Evolutionary conservation across 495 filamentous ascomycete species (phyloP).

Genomic region (Aspergillus bertholletiae): DNA sequence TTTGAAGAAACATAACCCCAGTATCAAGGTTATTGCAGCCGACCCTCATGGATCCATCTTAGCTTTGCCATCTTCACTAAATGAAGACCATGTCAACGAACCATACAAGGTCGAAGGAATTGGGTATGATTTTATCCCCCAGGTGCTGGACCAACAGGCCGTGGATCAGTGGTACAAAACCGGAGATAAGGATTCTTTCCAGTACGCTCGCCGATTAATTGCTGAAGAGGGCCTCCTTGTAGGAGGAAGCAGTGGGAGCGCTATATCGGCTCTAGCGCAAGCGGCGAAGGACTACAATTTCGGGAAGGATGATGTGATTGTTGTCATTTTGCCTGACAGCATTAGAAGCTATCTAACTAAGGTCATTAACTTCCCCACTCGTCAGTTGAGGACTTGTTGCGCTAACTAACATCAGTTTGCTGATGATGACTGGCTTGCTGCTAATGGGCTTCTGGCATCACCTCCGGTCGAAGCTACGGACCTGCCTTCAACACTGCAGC

Average conservation of each 20-base stretch:
- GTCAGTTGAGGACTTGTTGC: background rate
- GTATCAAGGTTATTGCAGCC: constrained; percentile 83
- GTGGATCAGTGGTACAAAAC: constrained; percentile 99
- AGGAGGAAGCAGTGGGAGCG: constrained; percentile 91
- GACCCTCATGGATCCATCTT: constrained; percentile 89
- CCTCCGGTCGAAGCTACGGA: constrained; percentile 49
- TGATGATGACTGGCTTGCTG: constrained; percentile 96
- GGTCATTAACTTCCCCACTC: constrained; percentile 25
- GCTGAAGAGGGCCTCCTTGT: constrained; percentile 93
- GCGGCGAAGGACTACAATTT: constrained; percentile 73
- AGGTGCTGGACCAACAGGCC: constrained; percentile 75
- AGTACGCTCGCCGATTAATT: constrained; percentile 83
- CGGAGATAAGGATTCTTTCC: constrained; percentile 86
- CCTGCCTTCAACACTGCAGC: constrained; percentile 32
- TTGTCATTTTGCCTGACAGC: constrained; percentile 90
- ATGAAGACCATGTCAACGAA: constrained; percentile 73
- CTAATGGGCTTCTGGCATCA: constrained; percentile 78
- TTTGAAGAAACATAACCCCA: constrained; percentile 77
- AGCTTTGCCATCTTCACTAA: constrained; percentile 72
- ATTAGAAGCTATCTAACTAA: constrained; percentile 98
- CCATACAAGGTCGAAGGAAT: constrained; percentile 98
- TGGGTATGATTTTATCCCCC: constrained; percentile 96
- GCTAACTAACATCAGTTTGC: constrained; percentile 59
- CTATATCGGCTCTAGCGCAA: constrained; percentile 78
- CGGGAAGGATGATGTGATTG: constrained; percentile 74